These are phyloP conservation scores for Leccinum subfulvum DNA, from an alignment of 1,284 basidiomycete genomes.

Conservation along the genomic window DNA sequence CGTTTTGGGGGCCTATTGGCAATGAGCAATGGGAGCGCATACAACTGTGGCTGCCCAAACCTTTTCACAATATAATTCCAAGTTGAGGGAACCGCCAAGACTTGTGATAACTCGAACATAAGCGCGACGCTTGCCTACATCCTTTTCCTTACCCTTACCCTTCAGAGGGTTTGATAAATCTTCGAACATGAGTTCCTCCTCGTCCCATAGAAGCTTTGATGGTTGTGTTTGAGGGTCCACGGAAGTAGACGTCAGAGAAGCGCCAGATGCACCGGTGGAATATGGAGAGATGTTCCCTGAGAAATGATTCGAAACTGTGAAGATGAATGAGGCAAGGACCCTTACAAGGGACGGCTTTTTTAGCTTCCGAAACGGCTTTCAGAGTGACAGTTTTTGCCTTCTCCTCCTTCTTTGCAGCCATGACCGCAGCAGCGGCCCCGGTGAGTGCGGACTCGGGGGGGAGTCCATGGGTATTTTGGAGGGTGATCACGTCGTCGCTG, in stretches of 20 bases:
- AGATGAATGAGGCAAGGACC: conserved; percentile 6
- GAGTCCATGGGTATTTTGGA: conserved; percentile 84
- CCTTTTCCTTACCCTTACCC: conserved; percentile 88
- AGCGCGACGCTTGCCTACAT: conserved; percentile 82
- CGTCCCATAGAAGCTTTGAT: conserved; percentile 87
- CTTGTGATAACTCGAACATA: conserved; percentile 91
- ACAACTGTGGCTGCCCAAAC: conserved; percentile 34
- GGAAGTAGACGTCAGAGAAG: conserved; percentile 90
- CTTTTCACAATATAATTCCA: conserved; percentile 92
- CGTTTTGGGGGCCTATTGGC: conserved; percentile 83
- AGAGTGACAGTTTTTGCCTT: conserved; percentile 35
- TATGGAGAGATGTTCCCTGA: conserved; percentile 90
- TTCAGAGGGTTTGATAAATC: conserved; percentile 75
- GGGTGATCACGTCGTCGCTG: conserved; percentile 87
- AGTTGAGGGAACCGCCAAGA: conserved; percentile 82
- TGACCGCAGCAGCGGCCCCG: conserved; percentile 31
- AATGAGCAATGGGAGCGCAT: neutral
- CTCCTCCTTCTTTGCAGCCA: conserved; percentile 31
- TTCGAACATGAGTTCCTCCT: conserved; percentile 93
- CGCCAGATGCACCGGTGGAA: conserved; percentile 87
- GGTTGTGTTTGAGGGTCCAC: conserved; percentile 77
- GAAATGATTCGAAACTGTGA: conserved; percentile 10
- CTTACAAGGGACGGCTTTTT: conserved; percentile 67
- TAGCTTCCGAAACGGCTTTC: conserved; percentile 43
- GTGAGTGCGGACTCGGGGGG: conserved; percentile 52